Evolutionary conservation across 441 rosid species (phyloP).

Genomic region (Bocquillonia castaneifolia): DNA sequence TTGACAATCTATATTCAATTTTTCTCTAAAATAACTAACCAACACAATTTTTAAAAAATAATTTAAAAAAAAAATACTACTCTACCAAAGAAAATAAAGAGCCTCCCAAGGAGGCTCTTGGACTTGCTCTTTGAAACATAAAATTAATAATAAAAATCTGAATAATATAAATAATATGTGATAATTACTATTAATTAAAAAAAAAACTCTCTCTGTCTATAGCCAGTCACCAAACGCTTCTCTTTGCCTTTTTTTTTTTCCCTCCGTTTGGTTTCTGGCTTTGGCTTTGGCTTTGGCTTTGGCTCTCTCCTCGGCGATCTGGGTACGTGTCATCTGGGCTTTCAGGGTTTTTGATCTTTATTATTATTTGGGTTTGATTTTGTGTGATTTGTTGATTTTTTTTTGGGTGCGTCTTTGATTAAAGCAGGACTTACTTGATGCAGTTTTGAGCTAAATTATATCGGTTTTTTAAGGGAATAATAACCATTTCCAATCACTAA

Average conservation of each 20-base stretch:
- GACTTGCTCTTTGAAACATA: neutral
- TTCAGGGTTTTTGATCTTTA: slow-evolving; percentile 2
- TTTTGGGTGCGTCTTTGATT: slow-evolving; percentile 12
- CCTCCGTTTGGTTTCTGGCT: no score
- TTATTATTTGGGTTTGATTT: neutral
- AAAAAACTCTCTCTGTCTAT: slow-evolving; percentile 7
- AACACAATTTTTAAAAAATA: no score
- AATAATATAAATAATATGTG: no score
- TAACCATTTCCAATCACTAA: slow-evolving; percentile 20
- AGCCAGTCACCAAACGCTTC: slow-evolving; percentile 2
- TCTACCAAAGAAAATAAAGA: no score
- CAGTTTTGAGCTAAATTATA: slow-evolving; percentile 34
- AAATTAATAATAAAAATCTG: neutral
- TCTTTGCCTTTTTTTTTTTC: neutral
- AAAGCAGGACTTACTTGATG: slow-evolving; percentile 31
- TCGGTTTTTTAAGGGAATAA: slow-evolving; percentile 28
- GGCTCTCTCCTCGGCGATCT: slow-evolving; percentile 42
- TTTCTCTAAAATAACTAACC: no score
- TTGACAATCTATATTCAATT: no score
- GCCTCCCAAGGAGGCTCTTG: no score
- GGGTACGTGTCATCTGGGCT: slow-evolving; percentile 28
- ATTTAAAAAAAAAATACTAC: no score
- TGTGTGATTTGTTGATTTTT: neutral
- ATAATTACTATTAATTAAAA: neutral
- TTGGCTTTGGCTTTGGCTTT: no score